Conservation (phyloP, 805 yeast genomes). For the Hanseniaspora singularis region DNA sequence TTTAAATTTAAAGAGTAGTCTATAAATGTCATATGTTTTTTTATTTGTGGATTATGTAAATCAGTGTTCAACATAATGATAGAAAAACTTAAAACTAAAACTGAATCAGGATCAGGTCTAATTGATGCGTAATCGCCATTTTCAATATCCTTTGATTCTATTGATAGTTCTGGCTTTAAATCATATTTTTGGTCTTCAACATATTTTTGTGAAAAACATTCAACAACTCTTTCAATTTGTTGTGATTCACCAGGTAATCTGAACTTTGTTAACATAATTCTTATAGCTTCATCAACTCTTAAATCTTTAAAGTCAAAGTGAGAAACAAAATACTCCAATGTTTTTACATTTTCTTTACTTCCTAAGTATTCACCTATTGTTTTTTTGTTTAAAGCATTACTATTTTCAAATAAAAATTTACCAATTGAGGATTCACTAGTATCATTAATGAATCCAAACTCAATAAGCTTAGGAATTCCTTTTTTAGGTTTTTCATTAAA, state of each 20-base stretch:
- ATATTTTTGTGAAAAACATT: slow-evolving; percentile 71
- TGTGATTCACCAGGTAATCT: slow-evolving; percentile 96
- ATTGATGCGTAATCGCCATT: slow-evolving; percentile 36
- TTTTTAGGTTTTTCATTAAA: slow-evolving; percentile 70
- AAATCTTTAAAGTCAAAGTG: slow-evolving; percentile 63
- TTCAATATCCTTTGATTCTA: slow-evolving; percentile 17
- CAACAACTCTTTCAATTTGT: slow-evolving; percentile 86
- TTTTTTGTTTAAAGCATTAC: slow-evolving; percentile 76
- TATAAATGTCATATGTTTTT: slow-evolving; percentile 78
- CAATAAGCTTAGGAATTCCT: slow-evolving; percentile 57
- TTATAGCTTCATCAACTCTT: slow-evolving; percentile 85
- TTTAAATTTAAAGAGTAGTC: slow-evolving; percentile 69
- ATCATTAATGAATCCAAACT: slow-evolving; percentile 49
- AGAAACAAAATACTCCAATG: slow-evolving; percentile 53
- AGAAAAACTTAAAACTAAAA: slow-evolving; percentile 80
- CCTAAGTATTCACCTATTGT: slow-evolving; percentile 78
- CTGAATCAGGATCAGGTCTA: slow-evolving; percentile 71
- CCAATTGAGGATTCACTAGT: slow-evolving; percentile 55
- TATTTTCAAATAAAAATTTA: slow-evolving; percentile 58
- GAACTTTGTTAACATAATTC: slow-evolving; percentile 69
- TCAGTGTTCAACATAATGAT: slow-evolving; percentile 92
- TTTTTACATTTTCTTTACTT: slow-evolving; percentile 50
- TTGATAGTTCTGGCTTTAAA: slow-evolving; percentile 16
- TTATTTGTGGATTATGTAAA: slow-evolving; percentile 82
- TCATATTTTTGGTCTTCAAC: slow-evolving; percentile 46